Evolutionary conservation across 2,329 filamentous ascomycete species (phyloP).

Genomic region (Sclerotinia trifoliorum): DNA sequence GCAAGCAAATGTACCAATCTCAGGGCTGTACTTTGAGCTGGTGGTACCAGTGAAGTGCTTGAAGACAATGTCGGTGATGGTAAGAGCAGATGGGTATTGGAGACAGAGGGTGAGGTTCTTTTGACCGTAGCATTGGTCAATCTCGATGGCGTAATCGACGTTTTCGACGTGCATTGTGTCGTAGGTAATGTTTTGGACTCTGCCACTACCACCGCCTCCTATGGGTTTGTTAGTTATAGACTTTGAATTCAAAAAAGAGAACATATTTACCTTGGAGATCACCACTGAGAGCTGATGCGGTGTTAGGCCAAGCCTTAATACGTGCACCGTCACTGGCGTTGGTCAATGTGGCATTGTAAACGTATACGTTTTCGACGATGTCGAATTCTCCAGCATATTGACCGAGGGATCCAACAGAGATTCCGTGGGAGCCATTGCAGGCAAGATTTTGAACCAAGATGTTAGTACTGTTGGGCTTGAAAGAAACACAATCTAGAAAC

Average conservation of each 20-base stretch:
- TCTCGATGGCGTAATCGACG: slow-evolving; percentile 63
- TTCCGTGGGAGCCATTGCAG: slow-evolving; percentile 70
- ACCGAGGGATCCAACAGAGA: slow-evolving; percentile 69
- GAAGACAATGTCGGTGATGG: slow-evolving; percentile 56
- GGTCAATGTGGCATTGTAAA: slow-evolving; percentile 59
- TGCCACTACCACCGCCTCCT: slow-evolving; percentile 62
- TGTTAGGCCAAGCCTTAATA: slow-evolving; percentile 69
- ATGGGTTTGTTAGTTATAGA: not conserved
- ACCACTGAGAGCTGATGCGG: slow-evolving; percentile 52
- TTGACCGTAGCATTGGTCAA: slow-evolving; percentile 66
- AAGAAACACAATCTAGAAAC: slow-evolving; percentile 61
- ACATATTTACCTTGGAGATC: slow-evolving; percentile 48
- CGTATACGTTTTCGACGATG: slow-evolving; percentile 67
- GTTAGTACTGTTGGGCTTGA: slow-evolving; percentile 71
- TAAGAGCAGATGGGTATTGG: slow-evolving; percentile 53
- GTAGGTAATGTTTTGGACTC: slow-evolving; percentile 66
- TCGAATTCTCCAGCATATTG: slow-evolving; percentile 62
- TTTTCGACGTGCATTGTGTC: slow-evolving; percentile 59
- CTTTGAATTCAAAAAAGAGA: not conserved
- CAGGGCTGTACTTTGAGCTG: slow-evolving; percentile 45
- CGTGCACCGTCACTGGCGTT: slow-evolving; percentile 61
- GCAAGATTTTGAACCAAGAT: slow-evolving; percentile 64
- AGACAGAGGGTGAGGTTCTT: slow-evolving; percentile 61
- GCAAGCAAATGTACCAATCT: slow-evolving; percentile 49
- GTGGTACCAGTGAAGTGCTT: slow-evolving; percentile 57